Evolutionary conservation across 2,329 filamentous ascomycete genomes (phyloP), one percentile per base, ranked within the genome.

Genomic region (Colletotrichum tropicale): DNA sequence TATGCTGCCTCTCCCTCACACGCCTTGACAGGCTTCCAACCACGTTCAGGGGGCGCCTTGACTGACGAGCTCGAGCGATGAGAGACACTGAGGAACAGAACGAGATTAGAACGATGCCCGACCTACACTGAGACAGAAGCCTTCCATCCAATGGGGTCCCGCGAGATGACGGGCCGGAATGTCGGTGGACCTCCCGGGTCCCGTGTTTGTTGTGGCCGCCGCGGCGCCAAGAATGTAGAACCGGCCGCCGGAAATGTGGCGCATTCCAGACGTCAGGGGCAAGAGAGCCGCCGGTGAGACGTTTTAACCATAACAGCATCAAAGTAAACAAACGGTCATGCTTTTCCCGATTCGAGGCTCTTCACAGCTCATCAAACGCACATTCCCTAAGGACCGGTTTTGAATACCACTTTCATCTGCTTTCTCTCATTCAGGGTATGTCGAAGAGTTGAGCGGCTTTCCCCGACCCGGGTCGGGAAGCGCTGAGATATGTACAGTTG

Each of bases 401-500:
- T 65, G 28, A 70, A 6, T 75, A 58, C 69, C 70, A 72, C 62
- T 68, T 75, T 75, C 73, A 72, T 68, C 56, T 62, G 64, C 56
- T 72, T 73, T 58, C 62, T 75, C 24, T 75, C 43, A 58, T 75
- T 75, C 62, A 67, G 70, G 64, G 56, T 62, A 64, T 64, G 69
- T 68, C 58, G 64, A 66, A 75, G 71, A 56, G 64, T 65, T 28
- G 73, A 68, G 69, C 73, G 56, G 66, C 26, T 56, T 64, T 55
- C 56, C 52, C 68, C 13, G 52, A 66, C 48, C 56, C 38, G 55
- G 36, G 43, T 68, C 38, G 36, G 38, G 52, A 32, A 67, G 68
- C 69, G 70, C 69, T 73, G 69, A 75, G 64, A 60, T 75, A 75
- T 75, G 69, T 75, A 75, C 73, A 75, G 56, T 36, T 58, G 69